phyloP scores from a whole-genome alignment of 2,329 filamentous ascomycete species.

The Torrubiella hemipterigena region DNA sequence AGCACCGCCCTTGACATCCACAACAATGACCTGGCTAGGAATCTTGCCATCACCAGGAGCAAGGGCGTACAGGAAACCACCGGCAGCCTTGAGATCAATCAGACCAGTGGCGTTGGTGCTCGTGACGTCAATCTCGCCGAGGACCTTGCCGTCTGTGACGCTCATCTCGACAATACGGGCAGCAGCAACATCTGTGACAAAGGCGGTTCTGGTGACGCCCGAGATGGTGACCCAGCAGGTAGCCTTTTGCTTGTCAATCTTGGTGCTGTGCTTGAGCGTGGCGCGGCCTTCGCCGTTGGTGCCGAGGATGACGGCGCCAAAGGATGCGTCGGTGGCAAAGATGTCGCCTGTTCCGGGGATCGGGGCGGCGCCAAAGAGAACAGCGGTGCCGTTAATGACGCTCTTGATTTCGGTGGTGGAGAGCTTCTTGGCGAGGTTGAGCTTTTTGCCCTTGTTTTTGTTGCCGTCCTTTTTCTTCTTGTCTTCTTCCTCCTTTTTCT shows the following conservation, averaged over 20 bases:
- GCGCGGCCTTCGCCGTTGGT: conserved; percentile 21
- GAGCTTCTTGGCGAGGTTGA: conserved; percentile 10
- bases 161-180: conserved; percentile 47
- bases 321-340: conserved; percentile 46
- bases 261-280: conserved; percentile 22
- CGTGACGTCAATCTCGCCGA: conserved; percentile 27
- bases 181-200: conserved; percentile 42
- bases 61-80: conserved; percentile 45
- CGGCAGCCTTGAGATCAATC: conserved; percentile 39
- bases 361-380: conserved; percentile 40
- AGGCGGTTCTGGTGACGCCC: conserved; percentile 33
- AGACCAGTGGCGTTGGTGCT: conserved; percentile 38
- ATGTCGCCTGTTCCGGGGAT: conserved; percentile 32
- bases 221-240: conserved; percentile 48
- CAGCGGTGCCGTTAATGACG: conserved; percentile 41
- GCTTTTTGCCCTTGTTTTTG: not conserved
- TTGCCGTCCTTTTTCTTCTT: not conserved
- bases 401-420: conserved; percentile 26
- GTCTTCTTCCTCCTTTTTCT: not conserved
- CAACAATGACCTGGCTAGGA: not conserved
- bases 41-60: conserved; percentile 37
- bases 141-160: conserved; percentile 31
- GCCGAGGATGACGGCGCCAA: conserved; percentile 39
- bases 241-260: conserved; percentile 36
- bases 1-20: conserved; percentile 4